Evolutionary conservation across 2,329 filamentous ascomycete genomes (phyloP).

Genomic region (Neonectria faginata): DNA sequence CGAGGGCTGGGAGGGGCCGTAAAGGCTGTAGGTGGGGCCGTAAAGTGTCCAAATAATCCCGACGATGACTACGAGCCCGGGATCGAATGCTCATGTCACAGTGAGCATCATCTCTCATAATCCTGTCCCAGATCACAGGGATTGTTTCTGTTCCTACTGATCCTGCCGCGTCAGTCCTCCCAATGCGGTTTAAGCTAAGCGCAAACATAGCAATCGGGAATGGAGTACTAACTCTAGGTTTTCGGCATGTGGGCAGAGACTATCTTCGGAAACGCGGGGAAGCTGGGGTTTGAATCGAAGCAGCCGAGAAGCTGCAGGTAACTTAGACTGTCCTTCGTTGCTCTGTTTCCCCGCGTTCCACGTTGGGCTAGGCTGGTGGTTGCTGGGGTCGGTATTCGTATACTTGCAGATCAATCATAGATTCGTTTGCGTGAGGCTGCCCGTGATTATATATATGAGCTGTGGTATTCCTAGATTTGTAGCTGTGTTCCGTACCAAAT

Average conservation of each 20-base stretch:
- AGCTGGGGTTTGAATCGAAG: not conserved
- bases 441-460: slow-evolving; percentile 2
- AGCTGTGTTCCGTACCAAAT: not conserved
- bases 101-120: too few relatives aligned
- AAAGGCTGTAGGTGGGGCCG: not conserved
- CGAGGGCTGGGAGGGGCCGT: not conserved
- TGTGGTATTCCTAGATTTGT: not conserved
- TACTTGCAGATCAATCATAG: not conserved
- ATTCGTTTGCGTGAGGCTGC: not conserved
- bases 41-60: not conserved
- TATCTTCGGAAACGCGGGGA: slow-evolving; percentile 3
- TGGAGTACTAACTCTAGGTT: not conserved
- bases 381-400: not conserved
- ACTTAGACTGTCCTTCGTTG: not conserved
- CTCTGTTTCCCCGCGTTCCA: not conserved
- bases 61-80: too few relatives aligned
- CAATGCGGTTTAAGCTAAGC: too few relatives aligned
- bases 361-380: not conserved
- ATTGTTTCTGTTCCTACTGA: too few relatives aligned
- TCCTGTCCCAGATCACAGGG: too few relatives aligned
- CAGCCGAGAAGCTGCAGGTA: not conserved
- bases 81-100: too few relatives aligned
- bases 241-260: not conserved
- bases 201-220: too few relatives aligned
- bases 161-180: too few relatives aligned